Evolutionary conservation across 495 filamentous ascomycete genomes (phyloP).

Genomic region (Rostrohypoxylon terebratum): DNA sequence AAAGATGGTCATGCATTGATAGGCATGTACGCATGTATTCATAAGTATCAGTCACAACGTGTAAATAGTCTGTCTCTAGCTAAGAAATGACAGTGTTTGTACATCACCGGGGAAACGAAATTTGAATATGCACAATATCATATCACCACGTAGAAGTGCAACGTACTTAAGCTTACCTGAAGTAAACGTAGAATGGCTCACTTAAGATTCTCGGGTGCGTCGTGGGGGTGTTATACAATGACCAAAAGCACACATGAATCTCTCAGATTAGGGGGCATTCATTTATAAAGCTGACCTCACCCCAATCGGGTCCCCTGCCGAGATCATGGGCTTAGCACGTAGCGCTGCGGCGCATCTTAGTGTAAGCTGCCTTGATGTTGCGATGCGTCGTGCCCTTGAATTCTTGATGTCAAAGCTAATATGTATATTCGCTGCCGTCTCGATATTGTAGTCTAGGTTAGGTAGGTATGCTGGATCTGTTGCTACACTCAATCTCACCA

Average conservation of each 20-base stretch:
- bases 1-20: background rate
- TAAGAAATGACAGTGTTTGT: background rate
- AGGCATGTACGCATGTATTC: background rate
- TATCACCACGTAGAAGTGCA: no score
- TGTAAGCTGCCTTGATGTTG: background rate
- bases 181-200: background rate
- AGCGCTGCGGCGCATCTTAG: conserved; percentile 8
- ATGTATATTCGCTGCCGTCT: background rate
- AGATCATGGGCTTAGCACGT: conserved; percentile 1
- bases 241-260: background rate
- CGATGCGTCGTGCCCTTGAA: background rate
- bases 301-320: background rate
- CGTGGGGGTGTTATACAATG: background rate
- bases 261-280: background rate
- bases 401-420: background rate
- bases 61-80: no score
- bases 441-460: background rate
- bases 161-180: background rate
- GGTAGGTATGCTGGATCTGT: background rate
- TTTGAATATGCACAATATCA: background rate
- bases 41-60: background rate
- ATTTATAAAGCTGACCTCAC: background rate
- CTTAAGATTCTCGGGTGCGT: background rate
- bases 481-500: background rate
- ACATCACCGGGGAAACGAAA: background rate